Base-by-base conservation (phyloP, 1,284 basidiomycete species). In the Ceratobasidium sp. region DNA sequence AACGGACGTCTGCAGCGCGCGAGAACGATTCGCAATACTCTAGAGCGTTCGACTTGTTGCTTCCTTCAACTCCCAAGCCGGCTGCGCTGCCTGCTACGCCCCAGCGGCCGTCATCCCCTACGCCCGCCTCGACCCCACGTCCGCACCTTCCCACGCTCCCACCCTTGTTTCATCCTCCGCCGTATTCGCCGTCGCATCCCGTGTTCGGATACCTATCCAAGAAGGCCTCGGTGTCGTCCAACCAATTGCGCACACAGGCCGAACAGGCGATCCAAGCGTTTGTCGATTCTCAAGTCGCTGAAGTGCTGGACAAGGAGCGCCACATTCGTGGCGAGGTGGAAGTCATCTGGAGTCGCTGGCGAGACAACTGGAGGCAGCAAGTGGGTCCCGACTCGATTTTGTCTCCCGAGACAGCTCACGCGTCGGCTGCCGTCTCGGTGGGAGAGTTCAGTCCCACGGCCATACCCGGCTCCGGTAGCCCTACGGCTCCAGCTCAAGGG, bases 131-230 rank as follows among this genome's bases (percentile, higher is more conserved):
- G 66, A 79, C 81, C 9, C 78, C 80, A 24, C 81, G 81, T 48
- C 80, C 81, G 37, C 85, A 85, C 80, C 81, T 90, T 74, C 82
- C 85, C 59, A 80, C 83, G 76, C 77, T 89, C 76, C 84, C 84
- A 53, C 84, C 89, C 2, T 81, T 93, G 37, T 91, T 93, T 80
- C 86, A 88, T 37, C 91, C 91, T 24, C 87, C 90, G 19, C 92
- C 92, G 11, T 93, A 92, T 81, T 88, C 90, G 0, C 89, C 92
- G 14, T 88, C 88, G 27, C 90, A 93, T 78, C 87, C 88, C 8
- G 87, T 90, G 54, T 94, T 93, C 79, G 77, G 83, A 43, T 87
- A 90, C 79, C 83, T 94, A 41, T 86, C 89, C 39, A 84, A 86
- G 39, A 79, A 89, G 69, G 92, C 91, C 27, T 80, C 82, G 22